Conservation (phyloP, 1,284 basidiomycete genomes). For the Ustilago loliicola region DNA sequence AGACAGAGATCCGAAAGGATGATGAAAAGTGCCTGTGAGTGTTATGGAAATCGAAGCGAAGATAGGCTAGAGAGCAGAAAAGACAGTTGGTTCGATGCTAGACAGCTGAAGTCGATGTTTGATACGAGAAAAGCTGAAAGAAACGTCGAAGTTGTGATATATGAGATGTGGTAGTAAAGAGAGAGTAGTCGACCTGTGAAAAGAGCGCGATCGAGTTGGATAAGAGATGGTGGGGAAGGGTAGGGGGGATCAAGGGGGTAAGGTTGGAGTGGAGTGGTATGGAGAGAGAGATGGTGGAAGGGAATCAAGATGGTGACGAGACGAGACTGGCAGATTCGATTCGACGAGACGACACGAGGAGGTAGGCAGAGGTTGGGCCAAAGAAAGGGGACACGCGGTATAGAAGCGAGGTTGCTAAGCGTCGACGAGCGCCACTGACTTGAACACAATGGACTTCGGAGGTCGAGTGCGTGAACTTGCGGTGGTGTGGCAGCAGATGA, state of each 20-base stretch:
- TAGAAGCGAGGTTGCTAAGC: conserved; percentile 14
- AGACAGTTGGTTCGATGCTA: conserved; percentile 38
- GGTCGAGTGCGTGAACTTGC: not conserved
- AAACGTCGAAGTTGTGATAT: conserved; percentile 21
- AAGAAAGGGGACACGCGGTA: conserved; percentile 16
- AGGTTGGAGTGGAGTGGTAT: conserved; percentile 12
- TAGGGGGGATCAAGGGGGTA: conserved; percentile 6
- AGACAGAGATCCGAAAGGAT: conserved; percentile 13
- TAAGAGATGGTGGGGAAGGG: not conserved
- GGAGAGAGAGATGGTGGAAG: conserved; percentile 38
- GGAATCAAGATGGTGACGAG: conserved; percentile 38
- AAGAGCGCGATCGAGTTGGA: conserved; percentile 35
- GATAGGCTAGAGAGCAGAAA: conserved; percentile 25
- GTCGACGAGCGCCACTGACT: conserved; percentile 13
- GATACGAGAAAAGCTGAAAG: conserved; percentile 19
- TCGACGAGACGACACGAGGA: conserved; percentile 20
- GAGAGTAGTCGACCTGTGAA: conserved; percentile 29
- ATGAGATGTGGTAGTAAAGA: conserved; percentile 14
- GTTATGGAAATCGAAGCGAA: conserved; percentile 10
- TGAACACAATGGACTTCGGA: conserved; percentile 11
- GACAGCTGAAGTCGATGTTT: conserved; percentile 22
- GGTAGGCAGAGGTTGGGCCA: too few species aligned
- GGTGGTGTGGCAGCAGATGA: not conserved
- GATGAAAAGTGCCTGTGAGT: not conserved
- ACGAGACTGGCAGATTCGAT: conserved; percentile 5